Evolutionary conservation across 1,284 basidiomycete genomes (phyloP).

Genomic region (Cryptococcus floricola): DNA sequence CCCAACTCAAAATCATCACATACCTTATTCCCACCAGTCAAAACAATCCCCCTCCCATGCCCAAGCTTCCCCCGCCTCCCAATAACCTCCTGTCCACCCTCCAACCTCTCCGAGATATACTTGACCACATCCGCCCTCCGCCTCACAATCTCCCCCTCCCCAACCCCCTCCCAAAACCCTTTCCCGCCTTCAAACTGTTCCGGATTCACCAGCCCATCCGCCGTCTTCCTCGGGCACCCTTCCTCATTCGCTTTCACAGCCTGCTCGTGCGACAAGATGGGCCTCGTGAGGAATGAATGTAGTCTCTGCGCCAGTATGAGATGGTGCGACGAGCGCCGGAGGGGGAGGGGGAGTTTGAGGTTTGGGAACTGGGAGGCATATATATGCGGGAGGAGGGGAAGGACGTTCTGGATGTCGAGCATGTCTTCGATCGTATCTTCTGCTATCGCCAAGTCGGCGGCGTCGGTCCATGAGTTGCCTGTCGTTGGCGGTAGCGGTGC

Average conservation of each 20-base stretch:
- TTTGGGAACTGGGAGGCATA: conserved; percentile 11
- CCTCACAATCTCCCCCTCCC: conserved; percentile 29
- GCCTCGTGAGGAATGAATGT: conserved; percentile 34
- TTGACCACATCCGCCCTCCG: conserved; percentile 42
- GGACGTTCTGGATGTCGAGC: too few species aligned
- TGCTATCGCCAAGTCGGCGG: too few species aligned
- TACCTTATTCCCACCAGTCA: conserved; percentile 50
- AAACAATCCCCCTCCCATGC: conserved; percentile 46
- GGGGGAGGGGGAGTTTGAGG: conserved; percentile 15
- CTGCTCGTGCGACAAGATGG: conserved; percentile 20
- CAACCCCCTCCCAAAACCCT: conserved; percentile 42
- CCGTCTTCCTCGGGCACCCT: conserved; percentile 32
- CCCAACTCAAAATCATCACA: too few species aligned
- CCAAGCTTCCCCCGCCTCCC: conserved; percentile 19
- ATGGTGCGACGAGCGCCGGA: conserved; percentile 3
- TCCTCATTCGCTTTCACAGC: conserved; percentile 21
- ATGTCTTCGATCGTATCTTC: too few species aligned
- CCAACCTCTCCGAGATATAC: conserved; percentile 31
- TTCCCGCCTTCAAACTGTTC: conserved; percentile 45
- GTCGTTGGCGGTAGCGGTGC: too few species aligned
- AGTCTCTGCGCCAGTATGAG: conserved; percentile 21
- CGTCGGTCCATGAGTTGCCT: too few species aligned
- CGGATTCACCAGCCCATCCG: conserved; percentile 43
- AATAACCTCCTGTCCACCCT: conserved; percentile 32
- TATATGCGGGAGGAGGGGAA: too few species aligned